phyloP scores from a whole-genome alignment of 495 filamentous ascomycete species.

The Margaritispora aquatica region DNA sequence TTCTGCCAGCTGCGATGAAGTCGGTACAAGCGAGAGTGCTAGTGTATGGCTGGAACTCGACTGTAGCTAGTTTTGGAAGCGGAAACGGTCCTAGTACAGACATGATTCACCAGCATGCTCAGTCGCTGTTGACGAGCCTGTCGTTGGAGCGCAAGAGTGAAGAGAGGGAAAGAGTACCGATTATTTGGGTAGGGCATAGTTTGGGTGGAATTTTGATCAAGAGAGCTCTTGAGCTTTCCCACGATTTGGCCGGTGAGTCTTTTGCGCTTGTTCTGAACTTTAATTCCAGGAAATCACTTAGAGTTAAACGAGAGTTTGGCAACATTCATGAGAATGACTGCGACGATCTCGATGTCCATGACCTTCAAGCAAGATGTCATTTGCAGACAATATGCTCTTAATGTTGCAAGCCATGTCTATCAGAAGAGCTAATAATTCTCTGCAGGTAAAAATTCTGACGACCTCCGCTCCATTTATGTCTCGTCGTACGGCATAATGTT shows the following conservation, averaged over 20 bases:
- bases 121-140: conserved; percentile 64
- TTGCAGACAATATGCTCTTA: too few species aligned
- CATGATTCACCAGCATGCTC: conserved; percentile 76
- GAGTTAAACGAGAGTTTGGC: too few species aligned
- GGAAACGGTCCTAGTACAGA: conserved; percentile 50
- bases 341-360: too few species aligned
- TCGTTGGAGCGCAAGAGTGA: conserved; percentile 46
- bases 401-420: too few species aligned
- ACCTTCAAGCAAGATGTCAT: too few species aligned
- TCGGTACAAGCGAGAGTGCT: conserved; percentile 53
- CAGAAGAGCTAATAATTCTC: conserved; percentile 29
- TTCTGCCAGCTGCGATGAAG: conserved; percentile 60
- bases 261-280: conserved; percentile 31
- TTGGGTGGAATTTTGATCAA: conserved; percentile 81
- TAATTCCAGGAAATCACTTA: too few species aligned
- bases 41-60: conserved; percentile 81
- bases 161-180: conserved; percentile 55
- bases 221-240: conserved; percentile 35
- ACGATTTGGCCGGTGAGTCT: conserved; percentile 2
- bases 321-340: too few species aligned
- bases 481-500: conserved; percentile 84
- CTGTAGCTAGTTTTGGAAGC: conserved; percentile 60
- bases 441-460: conserved; percentile 58
- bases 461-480: conserved; percentile 72
- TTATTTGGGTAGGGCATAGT: conserved; percentile 82